A percentile compares a stretch with the other conserved stretches of the same genome.
Conservation (phyloP, 202 grass and related monocot species). For the Setaria italica region DNA sequence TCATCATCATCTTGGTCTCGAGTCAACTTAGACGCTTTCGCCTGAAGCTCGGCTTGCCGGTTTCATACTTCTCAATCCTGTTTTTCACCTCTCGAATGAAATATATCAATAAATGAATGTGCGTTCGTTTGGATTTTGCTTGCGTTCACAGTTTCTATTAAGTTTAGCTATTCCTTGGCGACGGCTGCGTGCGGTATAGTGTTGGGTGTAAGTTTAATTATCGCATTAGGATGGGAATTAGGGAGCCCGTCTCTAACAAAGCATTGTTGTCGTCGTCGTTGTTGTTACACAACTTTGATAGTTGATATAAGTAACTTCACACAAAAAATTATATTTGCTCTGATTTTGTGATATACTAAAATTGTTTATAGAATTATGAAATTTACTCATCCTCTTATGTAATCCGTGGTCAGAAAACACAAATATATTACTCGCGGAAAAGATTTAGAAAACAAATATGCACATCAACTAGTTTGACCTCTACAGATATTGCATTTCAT, state of each 20-base stretch:
- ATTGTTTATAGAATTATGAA: too few relatives aligned
- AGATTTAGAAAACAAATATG: too few relatives aligned
- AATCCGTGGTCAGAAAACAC: too few relatives aligned
- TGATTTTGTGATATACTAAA: too few relatives aligned
- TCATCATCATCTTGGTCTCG: not conserved
- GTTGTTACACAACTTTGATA: too few relatives aligned
- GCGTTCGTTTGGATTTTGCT: not conserved
- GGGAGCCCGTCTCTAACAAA: not conserved
- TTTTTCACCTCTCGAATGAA: not conserved
- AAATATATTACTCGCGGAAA: too few relatives aligned
- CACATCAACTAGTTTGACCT: not conserved
- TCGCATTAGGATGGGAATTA: not conserved
- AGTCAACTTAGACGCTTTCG: not conserved
- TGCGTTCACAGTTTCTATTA: not conserved
- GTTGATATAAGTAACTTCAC: too few relatives aligned
- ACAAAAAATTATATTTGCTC: too few relatives aligned
- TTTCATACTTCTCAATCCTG: not conserved
- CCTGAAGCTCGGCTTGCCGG: not conserved
- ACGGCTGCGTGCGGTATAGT: not conserved
- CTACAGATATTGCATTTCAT: not conserved
- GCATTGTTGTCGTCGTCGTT: too few relatives aligned
- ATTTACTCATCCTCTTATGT: too few relatives aligned
- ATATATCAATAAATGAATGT: not conserved
- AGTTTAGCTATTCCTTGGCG: not conserved
- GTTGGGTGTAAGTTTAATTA: not conserved